Base-by-base conservation (phyloP, 345 rosid species). In the Pelargonium nanum region DNA sequence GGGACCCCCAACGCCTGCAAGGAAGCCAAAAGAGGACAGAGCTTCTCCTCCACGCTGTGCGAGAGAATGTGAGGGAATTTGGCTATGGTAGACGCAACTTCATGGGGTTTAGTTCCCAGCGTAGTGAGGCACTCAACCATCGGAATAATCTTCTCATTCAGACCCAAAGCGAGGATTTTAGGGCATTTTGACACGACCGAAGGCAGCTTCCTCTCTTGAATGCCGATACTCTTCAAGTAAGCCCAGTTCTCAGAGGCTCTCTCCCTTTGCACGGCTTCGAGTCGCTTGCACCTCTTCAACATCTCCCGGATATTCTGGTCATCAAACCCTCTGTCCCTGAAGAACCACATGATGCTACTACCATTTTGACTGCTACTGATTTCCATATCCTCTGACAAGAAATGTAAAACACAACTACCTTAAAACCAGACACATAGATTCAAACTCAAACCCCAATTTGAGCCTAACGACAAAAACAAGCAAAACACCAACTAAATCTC, bases 181-280 rank as follows among this genome's bases (percentile, higher is more conserved):
- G 72, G 72, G 57, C 72, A 68, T 59, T 68, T 68, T 15, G 72
- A 52, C 15, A 68, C 32, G 16, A 68, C 24, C 48, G 51, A 65
- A 22, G 72, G 72, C 5, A 68, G 72, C 67, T 68, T 68, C 25
- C 72, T 62, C 57, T 68, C 72, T 52, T 62, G 61, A 52, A 68
- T 56, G 17, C 72, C 72, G 4, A 68, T 68, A 44, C 63, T 62
- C 51, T 34, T 68, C 67, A 68, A 63, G 72, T 62, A 68, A n/a
- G 62, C 72, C 72, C 72, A 68, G 26, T 62, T 68, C 28, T 57
- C 62, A 17, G 72, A 68, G 21, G 72, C 72, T 32, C 25, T 24
- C n/a, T 68, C 72, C 19, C 26, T 62, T 24, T 62, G 63, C 56
- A 58, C 67, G 0, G 72, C 62, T 26, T 25, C 48, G 1, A 68